phyloP scores from a whole-genome alignment of 1,139 yeast genomes.

The Saccharomyces hybrid region DNA sequence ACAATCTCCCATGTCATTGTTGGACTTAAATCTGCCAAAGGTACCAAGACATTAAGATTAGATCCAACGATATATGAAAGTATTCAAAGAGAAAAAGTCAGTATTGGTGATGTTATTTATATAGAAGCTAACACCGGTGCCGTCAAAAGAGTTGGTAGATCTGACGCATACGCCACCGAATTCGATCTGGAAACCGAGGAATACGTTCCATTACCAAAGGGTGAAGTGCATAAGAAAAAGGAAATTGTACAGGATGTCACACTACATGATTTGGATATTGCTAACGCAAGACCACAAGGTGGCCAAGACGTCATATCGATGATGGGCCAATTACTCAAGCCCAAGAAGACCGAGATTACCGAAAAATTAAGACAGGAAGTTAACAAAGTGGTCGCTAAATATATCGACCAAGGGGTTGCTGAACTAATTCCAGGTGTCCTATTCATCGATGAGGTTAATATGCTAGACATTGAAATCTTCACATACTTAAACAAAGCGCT shows the following conservation, averaged over 20 bases:
- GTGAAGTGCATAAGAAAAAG: slow-evolving; percentile 96
- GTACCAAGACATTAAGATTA: slow-evolving; percentile 83
- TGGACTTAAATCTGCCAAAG: slow-evolving; percentile 91
- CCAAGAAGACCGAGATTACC: slow-evolving; percentile 96
- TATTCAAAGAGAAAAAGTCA: slow-evolving; percentile 89
- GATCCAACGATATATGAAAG: slow-evolving; percentile 96
- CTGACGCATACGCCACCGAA: slow-evolving; percentile 97
- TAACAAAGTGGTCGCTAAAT: slow-evolving; percentile 89
- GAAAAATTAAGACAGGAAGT: slow-evolving; percentile 91
- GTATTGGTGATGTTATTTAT: slow-evolving; percentile 93
- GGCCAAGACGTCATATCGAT: slow-evolving; percentile 96
- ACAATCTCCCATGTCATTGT: slow-evolving; percentile 90
- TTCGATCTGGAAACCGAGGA: slow-evolving; percentile 97
- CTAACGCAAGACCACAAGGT: slow-evolving; percentile 96
- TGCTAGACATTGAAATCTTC: slow-evolving; percentile 94
- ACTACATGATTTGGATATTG: slow-evolving; percentile 89
- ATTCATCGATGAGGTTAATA: slow-evolving; percentile 94
- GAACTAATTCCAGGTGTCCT: slow-evolving; percentile 96
- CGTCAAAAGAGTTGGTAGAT: slow-evolving; percentile 93
- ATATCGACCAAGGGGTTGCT: slow-evolving; percentile 96
- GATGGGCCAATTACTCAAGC: slow-evolving; percentile 97
- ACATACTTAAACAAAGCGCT: slow-evolving; percentile 89
- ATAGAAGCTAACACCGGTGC: slow-evolving; percentile 97
- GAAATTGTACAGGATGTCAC: slow-evolving; percentile 97
- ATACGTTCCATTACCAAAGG: slow-evolving; percentile 96